Evolutionary conservation across 495 filamentous ascomycete genomes (phyloP), one percentile per base, ranked within the genome.

Genomic region (Penicillium diatomitis): DNA sequence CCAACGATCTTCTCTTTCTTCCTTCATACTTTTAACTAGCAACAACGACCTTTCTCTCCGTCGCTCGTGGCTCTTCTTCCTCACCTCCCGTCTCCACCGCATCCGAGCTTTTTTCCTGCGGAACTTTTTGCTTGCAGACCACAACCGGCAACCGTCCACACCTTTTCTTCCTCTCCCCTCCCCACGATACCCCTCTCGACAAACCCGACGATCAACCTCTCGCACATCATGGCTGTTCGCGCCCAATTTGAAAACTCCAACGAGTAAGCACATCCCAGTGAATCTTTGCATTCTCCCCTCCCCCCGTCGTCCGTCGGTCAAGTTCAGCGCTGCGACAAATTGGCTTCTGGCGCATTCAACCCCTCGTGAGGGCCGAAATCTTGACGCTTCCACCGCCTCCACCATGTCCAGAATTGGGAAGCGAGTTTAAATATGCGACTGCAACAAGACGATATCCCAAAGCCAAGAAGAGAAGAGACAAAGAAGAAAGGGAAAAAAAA

Each of bases 171-270:
- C 20, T 20, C 20, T 36, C 33, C 33, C 33, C 27, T 30, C 27
- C 41, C 8, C 10, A 28, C 42, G 20, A 34, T 29, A 32, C 42
- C 28, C 28, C 12, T 28, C 11, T 8, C 2, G 20, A 20, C 42
- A 41, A 29, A 46, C 44, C 38, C 8, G 6, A 40, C 40, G 38
- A 38, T 31, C 37, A 41, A 45, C 48, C 8, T 32, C 5, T 44
- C 37, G 41, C 33, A 35, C 51, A 62, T 48, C 62, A 90, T 90
- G 86, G 82, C 86, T 71, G 86, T 90, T 43, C 82, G 86, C 66
- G 85, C 86, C 48, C 84, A 92, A 74, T 98, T 97, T 66, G 92
- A 97, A 73, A 96, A 95, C 73, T 95, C 88, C 54, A 96, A 97
- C 76, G 92, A 97, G 92, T 97, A 69, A 64, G 81, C 49, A 5